A percentile compares a stretch with the other conserved stretches of the same genome.
phyloP scores from a whole-genome alignment of 2,329 filamentous ascomycete species.

The Cladophialophora bantiana region DNA sequence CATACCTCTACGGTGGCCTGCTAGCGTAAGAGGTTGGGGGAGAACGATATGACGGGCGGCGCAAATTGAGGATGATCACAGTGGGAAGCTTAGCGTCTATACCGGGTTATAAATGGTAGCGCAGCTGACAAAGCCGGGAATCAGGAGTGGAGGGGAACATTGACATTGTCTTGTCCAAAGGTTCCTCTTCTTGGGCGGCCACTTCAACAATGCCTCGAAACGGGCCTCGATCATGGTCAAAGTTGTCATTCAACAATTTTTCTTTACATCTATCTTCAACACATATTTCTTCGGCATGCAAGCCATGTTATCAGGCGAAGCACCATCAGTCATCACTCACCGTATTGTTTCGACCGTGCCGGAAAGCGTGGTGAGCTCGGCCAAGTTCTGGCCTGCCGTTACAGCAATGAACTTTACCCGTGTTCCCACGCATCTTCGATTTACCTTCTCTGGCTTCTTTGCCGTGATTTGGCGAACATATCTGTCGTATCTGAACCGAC shows the following conservation, averaged over 20 bases:
- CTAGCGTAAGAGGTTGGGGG: conserved; percentile 43
- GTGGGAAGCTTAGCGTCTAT: conserved; percentile 78
- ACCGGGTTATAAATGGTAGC: conserved; percentile 80
- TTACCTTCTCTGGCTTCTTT: conserved; percentile 78
- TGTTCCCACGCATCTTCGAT: conserved; percentile 77
- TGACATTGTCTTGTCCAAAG: conserved; percentile 49
- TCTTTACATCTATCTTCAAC: conserved; percentile 85
- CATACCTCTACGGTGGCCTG: conserved; percentile 68
- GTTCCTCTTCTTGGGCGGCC: conserved; percentile 78
- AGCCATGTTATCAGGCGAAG: conserved; percentile 74
- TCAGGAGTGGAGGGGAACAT: not conserved
- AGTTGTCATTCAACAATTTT: conserved; percentile 77
- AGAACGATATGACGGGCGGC: conserved; percentile 68
- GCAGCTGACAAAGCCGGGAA: not conserved
- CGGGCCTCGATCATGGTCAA: conserved; percentile 75
- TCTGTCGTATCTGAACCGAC: conserved; percentile 62
- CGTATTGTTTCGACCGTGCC: conserved; percentile 79
- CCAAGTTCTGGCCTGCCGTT: conserved; percentile 87
- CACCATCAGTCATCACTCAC: conserved; percentile 68
- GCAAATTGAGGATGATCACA: conserved; percentile 73
- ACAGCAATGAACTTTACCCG: conserved; percentile 87
- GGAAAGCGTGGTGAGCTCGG: conserved; percentile 75
- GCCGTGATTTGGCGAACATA: conserved; percentile 95
- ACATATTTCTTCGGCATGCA: conserved; percentile 84
- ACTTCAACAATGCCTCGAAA: conserved; percentile 84